Conservation (phyloP, 768 basidiomycete genomes). For the Floccularia luteovirens region DNA sequence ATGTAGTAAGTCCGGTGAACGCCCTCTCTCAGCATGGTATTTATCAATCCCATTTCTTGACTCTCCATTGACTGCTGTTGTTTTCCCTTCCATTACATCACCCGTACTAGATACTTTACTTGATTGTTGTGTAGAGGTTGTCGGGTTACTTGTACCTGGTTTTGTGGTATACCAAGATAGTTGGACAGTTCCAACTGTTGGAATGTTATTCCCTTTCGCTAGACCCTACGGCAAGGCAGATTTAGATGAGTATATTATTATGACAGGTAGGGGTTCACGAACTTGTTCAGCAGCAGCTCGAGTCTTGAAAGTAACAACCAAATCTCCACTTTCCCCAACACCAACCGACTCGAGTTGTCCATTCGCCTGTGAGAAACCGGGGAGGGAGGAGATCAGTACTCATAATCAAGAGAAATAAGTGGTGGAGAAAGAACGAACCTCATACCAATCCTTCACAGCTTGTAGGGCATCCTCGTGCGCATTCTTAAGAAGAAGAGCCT, state of each 20-base stretch:
- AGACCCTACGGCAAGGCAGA: constrained; percentile 40
- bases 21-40: too few species aligned
- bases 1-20: constrained; percentile 4
- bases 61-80: too few species aligned
- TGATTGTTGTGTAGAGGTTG: constrained; percentile 10
- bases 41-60: too few species aligned
- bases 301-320: constrained; percentile 64
- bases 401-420: constrained; percentile 1
- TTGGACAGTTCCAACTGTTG: constrained; percentile 57
- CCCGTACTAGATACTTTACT: too few species aligned
- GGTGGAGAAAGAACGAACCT: constrained; percentile 32
- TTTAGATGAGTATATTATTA: constrained; percentile 1
- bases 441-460: constrained; percentile 76
- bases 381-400: constrained; percentile 1
- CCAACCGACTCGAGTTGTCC: constrained; percentile 69
- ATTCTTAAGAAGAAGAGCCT: constrained; percentile 70
- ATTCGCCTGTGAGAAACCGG: constrained; percentile 33
- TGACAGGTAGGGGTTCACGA: too few species aligned
- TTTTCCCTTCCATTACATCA: too few species aligned
- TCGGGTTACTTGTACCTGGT: constrained; percentile 9
- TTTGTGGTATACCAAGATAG: constrained; percentile 56
- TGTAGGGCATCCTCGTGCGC: constrained; percentile 43
- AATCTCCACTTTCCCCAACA: constrained; percentile 41
- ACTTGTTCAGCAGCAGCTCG: constrained; percentile 77
- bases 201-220: constrained; percentile 62